Base-by-base conservation (phyloP, 2,329 filamentous ascomycete genomes). In the Gnomoniopsis smithogilvyi region DNA sequence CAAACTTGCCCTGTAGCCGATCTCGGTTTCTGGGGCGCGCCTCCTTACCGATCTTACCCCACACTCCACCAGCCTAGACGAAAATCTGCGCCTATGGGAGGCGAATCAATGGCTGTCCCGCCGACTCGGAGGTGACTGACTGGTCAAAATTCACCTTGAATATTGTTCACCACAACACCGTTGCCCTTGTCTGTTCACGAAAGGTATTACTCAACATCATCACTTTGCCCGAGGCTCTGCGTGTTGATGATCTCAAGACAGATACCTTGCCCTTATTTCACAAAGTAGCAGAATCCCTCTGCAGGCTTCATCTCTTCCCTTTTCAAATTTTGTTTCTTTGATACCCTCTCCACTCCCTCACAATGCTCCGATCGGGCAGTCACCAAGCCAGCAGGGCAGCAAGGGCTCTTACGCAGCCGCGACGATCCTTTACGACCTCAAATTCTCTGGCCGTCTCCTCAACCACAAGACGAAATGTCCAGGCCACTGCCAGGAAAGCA, bases 331-430 rank as follows among this genome's bases (percentile, higher is more conserved):
- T 51, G 54, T 50, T 45, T 36, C 33, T 43, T 52, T 47, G n/a
- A 45, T 58, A 43, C 51, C 54, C 58, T 61, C 62, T 38, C 48
- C 53, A 48, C 19, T 48, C 53, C 24, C 58, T 58, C 24, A 62
- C 69, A 70, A 83, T 83, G 80, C 77, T 82, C 66, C 79, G 79
- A 67, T 68, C 68, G 56, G 62, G 62, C 22, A 74, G 70, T 66
- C 75, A 78, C 67, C 76, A 77, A 67, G 75, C 78, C 61, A 68
- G 71, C 67, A 75, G 73, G 71, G 80, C 79, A 74, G 64, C 80
- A 63, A 76, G 72, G 70, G 50, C 57, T 52, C 38, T 62, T 38
- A 50, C 57, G 10, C 57, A 57, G 21, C 48, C 71, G 56, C 75
- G 74, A 65, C 72, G 78, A 55, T 64, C 69, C 47, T 73, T 81